Evolutionary conservation across 306 rosid genomes (phyloP).

Genomic region (barrel medic (Medicago truncatula)): MtrunA17r5.0-ANR NC_053048.1:7094001-7094500

Average conservation of each 20-base stretch:
- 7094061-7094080: conserved; percentile 63
- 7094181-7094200: conserved; percentile 48
- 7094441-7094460: conserved; percentile 88
- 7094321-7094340: conserved; percentile 72
- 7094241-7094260: conserved; percentile 48
- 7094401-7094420: conserved; percentile 79
- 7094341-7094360: conserved; percentile 59
- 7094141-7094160: conserved; percentile 95
- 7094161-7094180: conserved; percentile 66
- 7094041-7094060: conserved; percentile 63
- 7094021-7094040: conserved; percentile 69
- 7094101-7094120: conserved; percentile 61
- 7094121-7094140: conserved; percentile 65
- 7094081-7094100: conserved; percentile 46
- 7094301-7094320: conserved; percentile 53
- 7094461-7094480: conserved; percentile 70
- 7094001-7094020: conserved; percentile 58
- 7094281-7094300: conserved; percentile 45
- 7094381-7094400: conserved; percentile 78
- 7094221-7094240: conserved; percentile 54
- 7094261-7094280: conserved; percentile 48
- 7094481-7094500: conserved; percentile 47
- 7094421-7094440: conserved; percentile 92
- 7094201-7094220: conserved; percentile 47
- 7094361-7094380: conserved; percentile 97